Base-by-base conservation (phyloP, 2,329 filamentous ascomycete species). In the Penicillium sp. region DNA sequence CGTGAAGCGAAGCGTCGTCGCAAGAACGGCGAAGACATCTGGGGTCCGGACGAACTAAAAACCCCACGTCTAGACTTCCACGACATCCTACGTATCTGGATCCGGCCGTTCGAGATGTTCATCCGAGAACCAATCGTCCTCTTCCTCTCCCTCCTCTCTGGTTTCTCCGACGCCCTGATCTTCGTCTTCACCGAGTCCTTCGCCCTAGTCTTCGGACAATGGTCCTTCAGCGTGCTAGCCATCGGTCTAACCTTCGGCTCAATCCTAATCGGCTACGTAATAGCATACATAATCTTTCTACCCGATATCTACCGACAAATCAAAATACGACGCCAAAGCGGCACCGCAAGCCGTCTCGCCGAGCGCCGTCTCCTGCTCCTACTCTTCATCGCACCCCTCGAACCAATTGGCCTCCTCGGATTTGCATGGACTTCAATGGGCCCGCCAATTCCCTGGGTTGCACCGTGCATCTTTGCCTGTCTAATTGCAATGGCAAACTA, bases 171-270 rank as follows among this genome's bases (percentile, higher is more conserved):
- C 57, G 87, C 87, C 3, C 81, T 91, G 4, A 90, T 90, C 73
- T 91, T 90, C 77, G 89, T 89, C 79, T 89, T 88, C 69, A 84
- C 90, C 52, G 86, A 90, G 69, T 88, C 85, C 0, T 91, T 89
- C 63, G 73, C 77, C 0, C 78, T 89, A 2, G 87, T 91, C 2
- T 89, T 89, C 65, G 72, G 77, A 16, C 85, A 89, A 66, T 90
- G 86, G 85, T 64, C 74, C 39, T 90, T 90, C 65, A 72, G 70
- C 34, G 78, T 79, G 9, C 72, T 85, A 5, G 71, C 81, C 13
- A 73, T 85, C 1, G 86, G 85, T 2, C 73, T 89, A 9, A 71
- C 82, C 2, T 89, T 89, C 69, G 78, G 88, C 24, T 80, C 87
- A 2, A 84, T 89, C 29, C 78, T 87, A 16, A 61, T 89, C 35